These are phyloP conservation scores for Phytopythium sindhum DNA, from an alignment of 352 stramenopile species.

Conservation along the genomic window DNA sequence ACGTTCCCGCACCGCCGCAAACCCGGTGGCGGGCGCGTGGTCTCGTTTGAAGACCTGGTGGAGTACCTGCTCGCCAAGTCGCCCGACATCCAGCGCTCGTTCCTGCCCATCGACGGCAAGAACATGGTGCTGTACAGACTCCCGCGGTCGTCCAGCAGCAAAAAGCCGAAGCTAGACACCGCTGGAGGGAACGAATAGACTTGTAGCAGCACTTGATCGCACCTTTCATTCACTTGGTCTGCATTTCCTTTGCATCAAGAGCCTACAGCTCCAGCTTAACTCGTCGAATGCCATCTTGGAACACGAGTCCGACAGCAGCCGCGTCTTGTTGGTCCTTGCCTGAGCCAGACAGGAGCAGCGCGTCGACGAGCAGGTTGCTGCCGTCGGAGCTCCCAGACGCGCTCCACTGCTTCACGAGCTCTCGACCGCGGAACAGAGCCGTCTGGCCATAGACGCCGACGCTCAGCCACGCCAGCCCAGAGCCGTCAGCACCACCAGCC, in stretches of 20 bases:
- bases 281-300: not conserved
- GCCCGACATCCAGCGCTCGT: conserved; percentile 48
- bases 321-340: not conserved
- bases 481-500: not conserved
- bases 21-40: conserved; percentile 45
- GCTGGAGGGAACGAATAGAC: not conserved
- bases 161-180: not conserved
- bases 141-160: not conserved
- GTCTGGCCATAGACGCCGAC: conserved; percentile 35
- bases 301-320: conserved; percentile 2
- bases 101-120: conserved; percentile 79
- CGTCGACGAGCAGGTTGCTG: conserved; percentile 24
- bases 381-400: not conserved
- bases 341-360: not conserved
- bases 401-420: conserved; percentile 26
- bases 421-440: conserved; percentile 31
- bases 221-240: not conserved
- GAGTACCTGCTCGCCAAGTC: conserved; percentile 78
- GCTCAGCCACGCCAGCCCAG: conserved; percentile 28
- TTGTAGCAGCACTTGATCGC: not conserved
- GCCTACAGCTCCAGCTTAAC: not conserved
- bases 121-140: conserved; percentile 77
- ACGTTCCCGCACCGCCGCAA: conserved; percentile 80
- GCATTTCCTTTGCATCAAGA: not conserved
- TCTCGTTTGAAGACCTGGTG: conserved; percentile 78